These are phyloP conservation scores for Cryptococcus sp. DNA, from an alignment of 1,284 basidiomycete genomes.

Conservation along the genomic window DNA sequence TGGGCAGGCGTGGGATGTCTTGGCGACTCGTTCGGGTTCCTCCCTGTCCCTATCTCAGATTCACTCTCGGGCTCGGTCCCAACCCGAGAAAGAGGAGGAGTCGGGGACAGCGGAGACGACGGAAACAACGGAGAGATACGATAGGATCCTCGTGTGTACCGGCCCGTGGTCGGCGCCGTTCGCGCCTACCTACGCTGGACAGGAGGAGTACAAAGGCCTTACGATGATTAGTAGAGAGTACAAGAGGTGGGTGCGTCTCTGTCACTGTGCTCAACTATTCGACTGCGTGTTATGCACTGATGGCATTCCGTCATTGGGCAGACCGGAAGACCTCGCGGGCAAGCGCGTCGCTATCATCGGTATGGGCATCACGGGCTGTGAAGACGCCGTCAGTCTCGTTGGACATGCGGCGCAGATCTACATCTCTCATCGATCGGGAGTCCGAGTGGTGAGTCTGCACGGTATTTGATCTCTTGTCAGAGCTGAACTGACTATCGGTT, in stretches of 20 bases:
- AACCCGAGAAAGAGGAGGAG: neutral
- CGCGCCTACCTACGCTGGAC: conserved; percentile 4
- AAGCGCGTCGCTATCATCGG: conserved; percentile 18
- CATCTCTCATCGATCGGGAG: conserved; percentile 19
- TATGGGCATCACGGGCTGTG: conserved; percentile 17
- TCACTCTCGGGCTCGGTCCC: no score
- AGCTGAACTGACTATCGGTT: neutral
- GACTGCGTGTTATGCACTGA: no score
- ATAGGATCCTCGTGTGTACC: conserved; percentile 16
- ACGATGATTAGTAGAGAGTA: conserved; percentile 11
- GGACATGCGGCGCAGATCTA: conserved; percentile 12
- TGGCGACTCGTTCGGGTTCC: no score
- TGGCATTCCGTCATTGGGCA: neutral
- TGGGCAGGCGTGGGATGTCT: conserved; percentile 9
- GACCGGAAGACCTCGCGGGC: conserved; percentile 11
- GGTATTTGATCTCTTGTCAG: neutral
- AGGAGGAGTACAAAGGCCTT: conserved; percentile 11
- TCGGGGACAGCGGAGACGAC: no score
- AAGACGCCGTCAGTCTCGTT: conserved; percentile 14
- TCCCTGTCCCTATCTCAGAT: no score
- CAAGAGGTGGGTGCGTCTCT: conserved; percentile 17
- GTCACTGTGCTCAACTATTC: no score
- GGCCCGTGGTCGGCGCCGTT: conserved; percentile 11
- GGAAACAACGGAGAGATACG: conserved; percentile 1
- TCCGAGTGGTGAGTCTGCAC: conserved; percentile 10